Percentiles rank a stretch among this genome's conserved stretches.
Evolutionary conservation across 495 filamentous ascomycete genomes (phyloP).

Genomic region (Staphylotrichum tortipilum): DNA sequence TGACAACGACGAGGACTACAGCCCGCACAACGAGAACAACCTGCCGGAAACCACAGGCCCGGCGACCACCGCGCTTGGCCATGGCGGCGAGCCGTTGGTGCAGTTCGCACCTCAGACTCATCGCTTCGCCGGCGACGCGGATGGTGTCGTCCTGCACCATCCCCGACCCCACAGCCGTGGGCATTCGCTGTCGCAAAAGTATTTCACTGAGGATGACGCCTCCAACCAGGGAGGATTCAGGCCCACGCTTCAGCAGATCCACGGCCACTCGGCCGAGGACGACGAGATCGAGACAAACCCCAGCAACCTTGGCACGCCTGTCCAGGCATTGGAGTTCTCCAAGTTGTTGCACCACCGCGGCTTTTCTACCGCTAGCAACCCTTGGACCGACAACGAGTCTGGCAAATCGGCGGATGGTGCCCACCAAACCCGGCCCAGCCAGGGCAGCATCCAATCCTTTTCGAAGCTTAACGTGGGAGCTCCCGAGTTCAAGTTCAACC

Average conservation of each 20-base stretch:
- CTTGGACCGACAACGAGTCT: slow-evolving; percentile 40
- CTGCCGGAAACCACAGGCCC: slow-evolving; percentile 19
- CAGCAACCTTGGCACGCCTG: slow-evolving; percentile 59
- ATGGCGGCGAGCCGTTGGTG: slow-evolving; percentile 33
- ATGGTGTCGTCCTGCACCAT: slow-evolving; percentile 47
- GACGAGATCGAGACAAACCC: slow-evolving; percentile 72
- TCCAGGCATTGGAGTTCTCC: slow-evolving; percentile 33
- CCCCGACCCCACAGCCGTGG: slow-evolving; percentile 54
- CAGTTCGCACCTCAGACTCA: slow-evolving; percentile 32
- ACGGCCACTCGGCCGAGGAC: slow-evolving; percentile 38
- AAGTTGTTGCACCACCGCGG: slow-evolving; percentile 33
- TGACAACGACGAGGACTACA: slow-evolving; percentile 57
- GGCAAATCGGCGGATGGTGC: slow-evolving; percentile 23
- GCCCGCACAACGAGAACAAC: slow-evolving; percentile 42
- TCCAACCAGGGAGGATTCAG: slow-evolving; percentile 29
- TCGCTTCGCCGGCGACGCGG: slow-evolving; percentile 36
- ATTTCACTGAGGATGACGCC: slow-evolving; percentile 39
- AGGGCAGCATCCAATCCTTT: slow-evolving; percentile 56
- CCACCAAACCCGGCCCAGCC: slow-evolving; percentile 31
- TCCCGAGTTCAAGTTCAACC: slow-evolving; percentile 78
- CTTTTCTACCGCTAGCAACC: slow-evolving; percentile 41
- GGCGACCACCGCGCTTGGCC: slow-evolving; percentile 16
- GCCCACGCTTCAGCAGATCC: slow-evolving; percentile 21
- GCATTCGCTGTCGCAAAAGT: slow-evolving; percentile 47
- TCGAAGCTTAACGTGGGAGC: slow-evolving; percentile 82